Evolutionary conservation across 306 rosid species (phyloP).

Genomic region (Heteromeles arbutifolia): DNA sequence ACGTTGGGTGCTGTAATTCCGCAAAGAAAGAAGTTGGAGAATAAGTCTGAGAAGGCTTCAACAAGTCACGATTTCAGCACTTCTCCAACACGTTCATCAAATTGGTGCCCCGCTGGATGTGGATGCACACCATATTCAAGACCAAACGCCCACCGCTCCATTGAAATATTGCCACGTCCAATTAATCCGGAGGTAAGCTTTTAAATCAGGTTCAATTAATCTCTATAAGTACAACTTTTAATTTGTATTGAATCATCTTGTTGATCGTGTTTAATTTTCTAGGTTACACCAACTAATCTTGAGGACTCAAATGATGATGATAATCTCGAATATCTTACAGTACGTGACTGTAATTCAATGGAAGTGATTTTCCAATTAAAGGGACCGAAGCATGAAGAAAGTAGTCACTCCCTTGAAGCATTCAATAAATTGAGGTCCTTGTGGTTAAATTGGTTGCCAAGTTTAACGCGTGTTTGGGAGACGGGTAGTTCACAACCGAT

Average conservation of each 20-base stretch:
- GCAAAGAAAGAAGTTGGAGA: background rate
- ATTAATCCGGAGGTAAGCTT: background rate
- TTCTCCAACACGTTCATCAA: too few species aligned
- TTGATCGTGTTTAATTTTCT: background rate
- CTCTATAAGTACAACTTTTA: too few species aligned
- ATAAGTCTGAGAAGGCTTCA: too few species aligned
- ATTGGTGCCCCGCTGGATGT: too few species aligned
- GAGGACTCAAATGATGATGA: background rate
- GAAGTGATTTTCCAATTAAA: background rate
- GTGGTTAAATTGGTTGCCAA: accelerated
- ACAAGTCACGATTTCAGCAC: too few species aligned
- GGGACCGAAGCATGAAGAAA: background rate
- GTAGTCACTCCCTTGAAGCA: background rate
- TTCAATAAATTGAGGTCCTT: background rate
- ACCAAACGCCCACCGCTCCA: background rate
- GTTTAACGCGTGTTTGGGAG: background rate
- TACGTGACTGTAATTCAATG: accelerated
- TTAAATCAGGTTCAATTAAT: background rate
- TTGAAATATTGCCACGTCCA: background rate
- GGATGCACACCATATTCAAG: background rate
- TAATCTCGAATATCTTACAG: accelerated
- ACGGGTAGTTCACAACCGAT: background rate
- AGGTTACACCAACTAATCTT: background rate
- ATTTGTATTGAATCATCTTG: too few species aligned
- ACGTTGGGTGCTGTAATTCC: background rate